phyloP scores from a whole-genome alignment of 352 stramenopile genomes.

The Peronospora belbahrii region DNA sequence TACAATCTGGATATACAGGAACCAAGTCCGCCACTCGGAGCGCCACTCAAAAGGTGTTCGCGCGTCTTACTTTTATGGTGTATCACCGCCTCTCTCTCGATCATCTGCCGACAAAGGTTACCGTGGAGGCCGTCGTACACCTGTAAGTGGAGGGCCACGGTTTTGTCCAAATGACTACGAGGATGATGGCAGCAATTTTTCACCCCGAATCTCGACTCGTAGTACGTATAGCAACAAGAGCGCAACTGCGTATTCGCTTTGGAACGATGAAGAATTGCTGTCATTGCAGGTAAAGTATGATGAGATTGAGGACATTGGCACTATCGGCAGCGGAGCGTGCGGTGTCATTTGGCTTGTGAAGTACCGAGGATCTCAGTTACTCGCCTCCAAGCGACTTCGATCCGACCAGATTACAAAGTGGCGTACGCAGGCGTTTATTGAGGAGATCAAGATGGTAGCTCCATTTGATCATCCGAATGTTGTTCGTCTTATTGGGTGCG shows the following conservation, averaged over 20 bases:
- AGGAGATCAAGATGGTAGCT: slow-evolving; percentile 64
- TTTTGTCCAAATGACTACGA: slow-evolving; percentile 16
- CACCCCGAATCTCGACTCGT: slow-evolving; percentile 26
- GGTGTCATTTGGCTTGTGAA: slow-evolving; percentile 40
- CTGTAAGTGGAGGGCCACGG: slow-evolving; percentile 16
- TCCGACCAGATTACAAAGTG: slow-evolving; percentile 34
- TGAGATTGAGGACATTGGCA: slow-evolving; percentile 40
- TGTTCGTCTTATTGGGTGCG: slow-evolving; percentile 52
- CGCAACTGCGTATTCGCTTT: slow-evolving; percentile 38
- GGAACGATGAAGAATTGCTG: slow-evolving; percentile 49
- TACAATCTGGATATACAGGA: slow-evolving; percentile 18
- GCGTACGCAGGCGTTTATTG: slow-evolving; percentile 40
- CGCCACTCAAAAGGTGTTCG: slow-evolving; percentile 12
- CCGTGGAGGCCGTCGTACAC: slow-evolving; percentile 17
- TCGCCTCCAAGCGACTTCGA: slow-evolving; percentile 47
- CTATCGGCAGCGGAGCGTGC: slow-evolving; percentile 39
- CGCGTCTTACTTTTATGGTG: slow-evolving; percentile 29
- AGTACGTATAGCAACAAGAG: slow-evolving; percentile 32
- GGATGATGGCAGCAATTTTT: slow-evolving; percentile 16
- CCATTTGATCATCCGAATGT: slow-evolving; percentile 56
- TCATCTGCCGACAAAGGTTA: slow-evolving; percentile 19
- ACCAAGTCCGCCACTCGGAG: neutral
- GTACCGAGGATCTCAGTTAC: slow-evolving; percentile 29
- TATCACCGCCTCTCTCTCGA: slow-evolving; percentile 26
- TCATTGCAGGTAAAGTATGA: slow-evolving; percentile 37